Evolutionary conservation across 495 filamentous ascomycete species (phyloP).

Genomic region (Neurospora sp.): DNA sequence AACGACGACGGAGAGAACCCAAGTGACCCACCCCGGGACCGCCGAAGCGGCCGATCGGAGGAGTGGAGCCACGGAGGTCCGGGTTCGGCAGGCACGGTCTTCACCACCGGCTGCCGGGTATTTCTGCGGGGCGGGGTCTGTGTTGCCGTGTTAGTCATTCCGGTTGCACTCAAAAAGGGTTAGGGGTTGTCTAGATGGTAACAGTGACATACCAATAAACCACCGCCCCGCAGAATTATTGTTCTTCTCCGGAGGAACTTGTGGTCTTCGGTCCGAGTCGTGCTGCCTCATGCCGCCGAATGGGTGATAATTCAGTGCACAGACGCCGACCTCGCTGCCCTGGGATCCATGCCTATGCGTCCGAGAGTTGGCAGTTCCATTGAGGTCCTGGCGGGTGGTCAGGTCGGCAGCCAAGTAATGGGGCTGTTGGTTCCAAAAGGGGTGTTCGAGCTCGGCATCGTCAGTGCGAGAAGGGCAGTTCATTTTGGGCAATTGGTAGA

Average conservation of each 20-base stretch:
- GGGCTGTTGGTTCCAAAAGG: slow-evolving; percentile 52
- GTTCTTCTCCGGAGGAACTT: neutral
- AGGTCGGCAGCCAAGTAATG: slow-evolving; percentile 43
- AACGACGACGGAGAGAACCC: slow-evolving; percentile 19
- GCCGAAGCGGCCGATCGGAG: slow-evolving; percentile 5
- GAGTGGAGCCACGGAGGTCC: neutral
- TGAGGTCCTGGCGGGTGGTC: slow-evolving; percentile 56
- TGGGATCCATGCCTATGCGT: slow-evolving; percentile 4
- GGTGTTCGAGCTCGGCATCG: slow-evolving; percentile 39
- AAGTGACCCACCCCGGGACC: slow-evolving; percentile 18
- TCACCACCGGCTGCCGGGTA: slow-evolving; percentile 19
- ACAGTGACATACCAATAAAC: neutral
- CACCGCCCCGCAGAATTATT: neutral
- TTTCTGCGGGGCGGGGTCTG: slow-evolving; percentile 1
- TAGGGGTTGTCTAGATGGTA: neutral
- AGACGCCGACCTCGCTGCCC: neutral
- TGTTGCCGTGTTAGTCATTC: neutral
- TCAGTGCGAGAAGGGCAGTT: slow-evolving; percentile 58
- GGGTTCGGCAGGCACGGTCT: slow-evolving; percentile 14
- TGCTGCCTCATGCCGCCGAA: neutral
- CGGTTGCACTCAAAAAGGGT: neutral
- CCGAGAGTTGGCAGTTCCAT: slow-evolving; percentile 38
- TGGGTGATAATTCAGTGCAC: neutral
- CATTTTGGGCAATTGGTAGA: slow-evolving; percentile 29
- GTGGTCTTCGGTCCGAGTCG: neutral